Evolutionary conservation across 176 grass and related monocot species (phyloP).

Genomic region (Bromus sterilis): DNA sequence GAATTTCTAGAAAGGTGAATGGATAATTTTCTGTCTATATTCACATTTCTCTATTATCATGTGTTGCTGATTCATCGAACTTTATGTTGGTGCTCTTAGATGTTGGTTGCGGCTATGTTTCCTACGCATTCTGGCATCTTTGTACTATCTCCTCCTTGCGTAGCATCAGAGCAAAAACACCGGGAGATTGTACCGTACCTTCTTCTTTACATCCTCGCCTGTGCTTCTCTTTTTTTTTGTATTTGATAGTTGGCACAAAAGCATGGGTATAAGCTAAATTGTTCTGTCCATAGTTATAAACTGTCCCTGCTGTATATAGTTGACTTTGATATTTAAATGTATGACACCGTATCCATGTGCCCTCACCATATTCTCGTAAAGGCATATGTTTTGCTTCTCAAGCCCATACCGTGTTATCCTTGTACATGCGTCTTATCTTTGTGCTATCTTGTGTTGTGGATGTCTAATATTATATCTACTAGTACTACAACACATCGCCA

Average conservation of each 20-base stretch:
- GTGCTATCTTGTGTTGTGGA: neutral
- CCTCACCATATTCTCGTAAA: neutral
- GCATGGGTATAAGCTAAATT: constrained; percentile 5
- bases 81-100: neutral
- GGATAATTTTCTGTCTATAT: neutral
- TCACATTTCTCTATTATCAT: neutral
- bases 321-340: neutral
- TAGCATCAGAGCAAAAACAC: neutral
- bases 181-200: neutral
- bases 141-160: neutral
- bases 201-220: neutral
- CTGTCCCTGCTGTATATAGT: neutral
- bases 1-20: neutral
- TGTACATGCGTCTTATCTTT: neutral
- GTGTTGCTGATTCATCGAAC: neutral
- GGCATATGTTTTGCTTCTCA: neutral
- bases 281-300: neutral
- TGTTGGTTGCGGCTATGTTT: neutral
- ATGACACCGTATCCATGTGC: neutral
- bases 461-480: neutral
- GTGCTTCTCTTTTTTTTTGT: neutral
- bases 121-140: neutral
- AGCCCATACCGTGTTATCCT: neutral
- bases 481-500: neutral
- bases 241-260: neutral